phyloP scores from a whole-genome alignment of 2,329 filamentous ascomycete species.

The Lachnellula willkommii region DNA sequence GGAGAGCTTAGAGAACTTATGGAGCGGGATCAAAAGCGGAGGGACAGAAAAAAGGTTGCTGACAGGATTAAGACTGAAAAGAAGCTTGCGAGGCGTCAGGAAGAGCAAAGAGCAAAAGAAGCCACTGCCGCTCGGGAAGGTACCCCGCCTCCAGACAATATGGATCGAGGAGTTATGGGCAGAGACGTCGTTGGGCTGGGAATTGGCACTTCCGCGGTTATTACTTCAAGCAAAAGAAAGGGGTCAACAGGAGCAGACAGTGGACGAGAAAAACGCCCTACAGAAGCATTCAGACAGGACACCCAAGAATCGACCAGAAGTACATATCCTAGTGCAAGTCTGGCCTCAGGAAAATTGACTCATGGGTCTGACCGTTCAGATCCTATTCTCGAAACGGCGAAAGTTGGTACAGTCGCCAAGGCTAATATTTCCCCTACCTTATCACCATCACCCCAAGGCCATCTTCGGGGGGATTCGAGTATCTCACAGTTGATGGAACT shows the following conservation, averaged over 20 bases:
- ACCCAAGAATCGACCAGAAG: conserved; percentile 18
- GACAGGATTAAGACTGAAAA: conserved; percentile 64
- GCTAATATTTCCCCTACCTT: conserved; percentile 42
- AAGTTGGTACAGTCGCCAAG: conserved; percentile 42
- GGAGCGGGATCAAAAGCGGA: conserved; percentile 79
- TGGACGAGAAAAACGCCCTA: conserved; percentile 30
- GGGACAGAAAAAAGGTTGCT: conserved; percentile 64
- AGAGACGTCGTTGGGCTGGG: conserved; percentile 53
- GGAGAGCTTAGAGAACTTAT: conserved; percentile 80
- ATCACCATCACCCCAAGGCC: conserved; percentile 39
- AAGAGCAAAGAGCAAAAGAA: conserved; percentile 58
- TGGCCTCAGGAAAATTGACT: conserved; percentile 26
- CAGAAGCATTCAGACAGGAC: conserved; percentile 16
- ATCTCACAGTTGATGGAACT: conserved; percentile 49
- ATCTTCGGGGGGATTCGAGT: conserved; percentile 43
- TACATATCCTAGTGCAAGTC: conserved; percentile 15
- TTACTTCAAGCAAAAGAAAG: conserved; percentile 53
- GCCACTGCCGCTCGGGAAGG: conserved; percentile 48
- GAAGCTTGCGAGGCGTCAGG: conserved; percentile 59
- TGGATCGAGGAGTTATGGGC: conserved; percentile 56
- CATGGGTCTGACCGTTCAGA: conserved; percentile 27
- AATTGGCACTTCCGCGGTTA: conserved; percentile 49
- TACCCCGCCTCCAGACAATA: conserved; percentile 48
- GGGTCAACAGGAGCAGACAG: conserved; percentile 35
- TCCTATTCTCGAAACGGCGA: conserved; percentile 43